Conservation (phyloP, 495 filamentous ascomycete genomes). For the Aspergillus carlsbadensis region DNA sequence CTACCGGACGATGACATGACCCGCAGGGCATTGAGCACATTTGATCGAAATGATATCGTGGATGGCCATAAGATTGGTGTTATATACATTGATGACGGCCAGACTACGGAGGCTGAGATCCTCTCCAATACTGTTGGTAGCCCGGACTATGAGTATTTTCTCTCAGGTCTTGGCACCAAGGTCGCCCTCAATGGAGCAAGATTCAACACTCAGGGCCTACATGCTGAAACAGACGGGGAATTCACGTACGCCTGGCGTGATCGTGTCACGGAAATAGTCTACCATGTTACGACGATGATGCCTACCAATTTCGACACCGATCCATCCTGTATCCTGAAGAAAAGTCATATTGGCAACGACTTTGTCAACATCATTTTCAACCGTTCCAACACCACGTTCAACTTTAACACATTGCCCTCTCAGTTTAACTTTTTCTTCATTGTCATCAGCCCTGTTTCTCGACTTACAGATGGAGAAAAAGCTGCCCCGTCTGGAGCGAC, state of each 20-base stretch:
- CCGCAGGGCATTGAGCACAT: conserved; percentile 70
- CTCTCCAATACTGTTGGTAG: conserved; percentile 81
- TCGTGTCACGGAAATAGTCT: conserved; percentile 90
- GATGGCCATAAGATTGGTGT: conserved; percentile 96
- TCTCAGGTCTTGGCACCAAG: conserved; percentile 76
- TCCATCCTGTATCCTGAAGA: conserved; percentile 76
- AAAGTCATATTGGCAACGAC: conserved; percentile 95
- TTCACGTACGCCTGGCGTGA: conserved; percentile 92
- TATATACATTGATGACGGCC: conserved; percentile 83
- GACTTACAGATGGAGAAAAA: conserved; percentile 37
- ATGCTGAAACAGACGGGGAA: conserved; percentile 78
- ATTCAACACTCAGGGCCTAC: conserved; percentile 94
- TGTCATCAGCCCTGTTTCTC: conserved; percentile 83
- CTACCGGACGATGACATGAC: conserved; percentile 80
- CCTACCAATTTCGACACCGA: conserved; percentile 78
- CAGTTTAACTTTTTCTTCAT: conserved; percentile 97
- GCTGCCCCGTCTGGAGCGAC: conserved; percentile 18
- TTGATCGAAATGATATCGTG: conserved; percentile 87
- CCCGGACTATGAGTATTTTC: conserved; percentile 79
- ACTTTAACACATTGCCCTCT: conserved; percentile 87
- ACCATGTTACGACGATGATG: conserved; percentile 96
- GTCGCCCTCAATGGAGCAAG: conserved; percentile 74
- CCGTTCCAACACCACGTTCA: conserved; percentile 82
- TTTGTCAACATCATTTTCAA: conserved; percentile 98
- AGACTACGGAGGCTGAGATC: conserved; percentile 77